Evolutionary conservation across 1,284 basidiomycete genomes (phyloP), one percentile per base, ranked within the genome.

Genomic region (Cryptococcus sp.): DNA sequence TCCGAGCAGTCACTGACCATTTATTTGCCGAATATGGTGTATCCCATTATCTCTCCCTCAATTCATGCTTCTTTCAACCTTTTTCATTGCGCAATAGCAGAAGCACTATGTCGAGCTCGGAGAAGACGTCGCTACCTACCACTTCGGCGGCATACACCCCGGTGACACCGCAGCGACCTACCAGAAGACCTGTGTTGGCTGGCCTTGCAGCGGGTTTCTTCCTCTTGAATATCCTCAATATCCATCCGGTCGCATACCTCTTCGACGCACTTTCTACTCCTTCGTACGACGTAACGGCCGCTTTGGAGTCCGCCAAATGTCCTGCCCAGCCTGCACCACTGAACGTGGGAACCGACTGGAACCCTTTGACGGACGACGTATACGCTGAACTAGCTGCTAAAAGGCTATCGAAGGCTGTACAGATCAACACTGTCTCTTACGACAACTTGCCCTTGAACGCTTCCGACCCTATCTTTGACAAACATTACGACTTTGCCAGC

Each of bases 381-480:
- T 79, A 75, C 54, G 66, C 67, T 17, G 40, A 63, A 5, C 58
- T 71, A 13, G 76, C 75, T 8, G 70, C 74, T 2, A 60, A 61
- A 15, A 65, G 78, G 19, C 65, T 79, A 2, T 72, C 72, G 19
- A 62, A 67, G 43, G 69, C 78, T 6, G 72, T 78, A 3, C 77
- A 77, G 58, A 72, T 75, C 57, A 59, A 78, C 52, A 76, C 80
- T 15, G 77, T 79, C 20, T 77, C 76, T 0, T 80, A 68, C 53
- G 80, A 82, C 61, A 67, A 79, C 68, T 63, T 71, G n/a, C 63
- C 67, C 0, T 57, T 72, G 11, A 66, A 70, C 48, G 61, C 67
- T 4, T 61, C 64, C 41, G 73, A 80, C 65, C 65, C 75, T 0
- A 62, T 69, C 4, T 81, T 75, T 59, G 72, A 76, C 16, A 71